phyloP scores from a whole-genome alignment of 495 filamentous ascomycete genomes.

The Penicillium verhagenii region DNA sequence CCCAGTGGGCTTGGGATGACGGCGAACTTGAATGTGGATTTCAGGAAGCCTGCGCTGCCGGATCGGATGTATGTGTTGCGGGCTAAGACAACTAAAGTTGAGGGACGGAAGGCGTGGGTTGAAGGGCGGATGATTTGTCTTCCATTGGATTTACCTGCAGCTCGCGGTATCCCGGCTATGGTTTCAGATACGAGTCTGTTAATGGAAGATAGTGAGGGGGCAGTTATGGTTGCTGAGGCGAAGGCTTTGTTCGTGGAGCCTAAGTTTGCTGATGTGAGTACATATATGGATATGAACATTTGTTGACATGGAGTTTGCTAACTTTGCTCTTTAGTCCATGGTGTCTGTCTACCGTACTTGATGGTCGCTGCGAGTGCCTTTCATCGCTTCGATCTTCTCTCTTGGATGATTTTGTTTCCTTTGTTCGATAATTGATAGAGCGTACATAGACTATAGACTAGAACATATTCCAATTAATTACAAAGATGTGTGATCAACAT shows the following conservation, averaged over 20 bases:
- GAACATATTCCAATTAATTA: background rate
- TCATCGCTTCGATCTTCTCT: background rate
- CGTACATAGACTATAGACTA: conserved; percentile 1
- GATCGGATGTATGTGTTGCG: conserved; percentile 63
- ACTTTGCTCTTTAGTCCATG: conserved; percentile 32
- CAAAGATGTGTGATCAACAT: too few relatives aligned
- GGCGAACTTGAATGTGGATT: conserved; percentile 63
- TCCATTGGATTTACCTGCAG: conserved; percentile 16
- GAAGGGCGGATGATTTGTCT: conserved; percentile 35
- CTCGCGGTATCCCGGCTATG: conserved; percentile 2
- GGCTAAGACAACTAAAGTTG: conserved; percentile 43
- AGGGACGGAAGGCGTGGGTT: conserved; percentile 45
- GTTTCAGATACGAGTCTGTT: conserved; percentile 12
- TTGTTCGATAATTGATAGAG: background rate
- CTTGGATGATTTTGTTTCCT: background rate
- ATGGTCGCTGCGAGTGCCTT: background rate
- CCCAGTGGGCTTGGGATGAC: conserved; percentile 54
- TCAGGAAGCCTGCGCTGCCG: conserved; percentile 59
- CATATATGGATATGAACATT: background rate
- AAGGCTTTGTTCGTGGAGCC: conserved; percentile 88
- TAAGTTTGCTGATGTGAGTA: conserved; percentile 66
- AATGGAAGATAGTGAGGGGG: conserved; percentile 48
- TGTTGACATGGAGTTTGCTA: background rate
- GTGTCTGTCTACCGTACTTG: conserved; percentile 36
- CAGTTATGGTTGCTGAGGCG: conserved; percentile 67